A percentile compares a stretch with the other conserved stretches of the same genome.
Conservation (phyloP, 257 asterid species). For the Paraleonurus japonicus region DNA sequence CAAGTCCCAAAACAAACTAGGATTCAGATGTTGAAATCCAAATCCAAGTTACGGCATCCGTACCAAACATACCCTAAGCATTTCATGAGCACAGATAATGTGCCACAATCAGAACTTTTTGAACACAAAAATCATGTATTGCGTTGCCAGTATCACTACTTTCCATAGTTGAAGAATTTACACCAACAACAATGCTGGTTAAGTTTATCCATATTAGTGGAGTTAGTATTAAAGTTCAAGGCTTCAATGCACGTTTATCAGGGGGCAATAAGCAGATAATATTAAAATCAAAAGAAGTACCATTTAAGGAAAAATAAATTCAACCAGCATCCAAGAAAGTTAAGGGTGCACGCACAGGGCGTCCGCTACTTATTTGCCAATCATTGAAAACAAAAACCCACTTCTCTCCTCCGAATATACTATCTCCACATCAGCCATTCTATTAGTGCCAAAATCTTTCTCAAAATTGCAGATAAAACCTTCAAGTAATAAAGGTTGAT, state of each 20-base stretch:
- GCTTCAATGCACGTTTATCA: background rate
- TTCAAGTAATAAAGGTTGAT: background rate
- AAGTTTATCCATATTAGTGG: background rate
- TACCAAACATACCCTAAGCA: background rate
- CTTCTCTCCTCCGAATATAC: background rate
- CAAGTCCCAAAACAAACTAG: background rate
- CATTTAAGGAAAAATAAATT: background rate
- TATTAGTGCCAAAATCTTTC: background rate
- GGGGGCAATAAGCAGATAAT: background rate
- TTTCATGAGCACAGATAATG: background rate
- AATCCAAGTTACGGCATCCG: background rate
- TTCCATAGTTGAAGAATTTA: constrained; percentile 9
- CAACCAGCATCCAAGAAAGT: background rate
- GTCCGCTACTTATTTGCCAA: background rate
- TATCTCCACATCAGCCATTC: background rate
- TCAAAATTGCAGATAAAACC: background rate
- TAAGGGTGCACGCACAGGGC: background rate
- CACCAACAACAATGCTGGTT: background rate
- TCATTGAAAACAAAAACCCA: background rate
- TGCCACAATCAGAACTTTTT: background rate
- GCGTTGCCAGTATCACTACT: background rate
- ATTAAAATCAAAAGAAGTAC: background rate
- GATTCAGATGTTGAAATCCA: background rate
- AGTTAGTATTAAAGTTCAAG: background rate
- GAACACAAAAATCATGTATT: background rate